Conservation (phyloP, 148 eudicot genomes). For the Amaranthus cruentus region DNA sequence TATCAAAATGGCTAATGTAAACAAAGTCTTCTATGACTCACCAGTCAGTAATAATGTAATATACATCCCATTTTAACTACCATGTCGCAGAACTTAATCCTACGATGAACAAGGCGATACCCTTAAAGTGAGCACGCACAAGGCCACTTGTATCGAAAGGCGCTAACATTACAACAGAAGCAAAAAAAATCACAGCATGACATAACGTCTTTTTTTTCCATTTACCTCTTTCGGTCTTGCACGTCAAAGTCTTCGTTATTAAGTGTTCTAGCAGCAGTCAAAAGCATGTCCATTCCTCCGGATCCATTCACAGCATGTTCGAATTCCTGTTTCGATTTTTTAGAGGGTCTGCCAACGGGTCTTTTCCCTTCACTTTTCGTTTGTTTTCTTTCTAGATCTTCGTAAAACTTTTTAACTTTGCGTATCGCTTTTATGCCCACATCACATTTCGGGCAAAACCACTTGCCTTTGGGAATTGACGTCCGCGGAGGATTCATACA, state of each 20-base stretch:
- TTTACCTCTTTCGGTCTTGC: constrained; percentile 18
- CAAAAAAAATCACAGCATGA: background rate
- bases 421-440: constrained; percentile 47
- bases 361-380: constrained; percentile 27
- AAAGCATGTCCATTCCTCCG: constrained; percentile 81
- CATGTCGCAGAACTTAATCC: constrained; percentile 2
- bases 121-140: background rate
- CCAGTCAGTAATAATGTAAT: constrained; percentile 6
- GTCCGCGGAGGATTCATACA: constrained; percentile 75
- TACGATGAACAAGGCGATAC: constrained; percentile 1
- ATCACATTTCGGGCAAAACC: constrained; percentile 82
- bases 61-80: constrained; percentile 18
- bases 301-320: constrained; percentile 34
- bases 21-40: constrained; percentile 16
- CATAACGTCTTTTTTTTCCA: background rate
- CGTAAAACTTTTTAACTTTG: constrained; percentile 44
- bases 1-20: constrained; percentile 3
- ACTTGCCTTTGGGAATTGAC: constrained; percentile 57
- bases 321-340: constrained; percentile 17
- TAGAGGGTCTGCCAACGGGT: constrained; percentile 10
- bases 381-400: constrained; percentile 31
- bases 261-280: constrained; percentile 66
- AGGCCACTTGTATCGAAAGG: constrained; percentile 1
- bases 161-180: background rate
- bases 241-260: constrained; percentile 46